Conservation (phyloP, 2,329 filamentous ascomycete genomes). For the Colletotrichum theobromicola region DNA sequence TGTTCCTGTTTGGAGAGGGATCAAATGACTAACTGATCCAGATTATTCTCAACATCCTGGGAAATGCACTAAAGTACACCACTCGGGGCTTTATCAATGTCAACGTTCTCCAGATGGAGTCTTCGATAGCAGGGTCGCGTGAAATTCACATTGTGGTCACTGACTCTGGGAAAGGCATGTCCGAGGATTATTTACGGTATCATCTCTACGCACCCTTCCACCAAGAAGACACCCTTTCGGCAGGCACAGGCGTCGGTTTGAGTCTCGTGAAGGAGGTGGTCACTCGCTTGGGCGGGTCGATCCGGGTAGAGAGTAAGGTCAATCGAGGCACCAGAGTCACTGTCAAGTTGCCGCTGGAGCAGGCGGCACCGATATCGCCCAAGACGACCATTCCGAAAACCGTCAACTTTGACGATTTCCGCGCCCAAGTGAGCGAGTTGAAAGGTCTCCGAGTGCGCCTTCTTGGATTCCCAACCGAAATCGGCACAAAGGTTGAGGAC, state of each 20-base stretch:
- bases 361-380: neutral
- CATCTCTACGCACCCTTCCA: conserved; percentile 67
- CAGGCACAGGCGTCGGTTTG: conserved; percentile 69
- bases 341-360: conserved; percentile 35
- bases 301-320: conserved; percentile 57
- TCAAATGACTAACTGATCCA: conserved; percentile 28
- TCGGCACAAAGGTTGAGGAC: neutral
- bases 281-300: conserved; percentile 60
- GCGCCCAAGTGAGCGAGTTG: conserved; percentile 31
- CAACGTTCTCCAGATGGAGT: conserved; percentile 25
- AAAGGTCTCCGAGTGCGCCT: conserved; percentile 33
- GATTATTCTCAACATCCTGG: conserved; percentile 68
- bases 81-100: conserved; percentile 34
- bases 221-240: conserved; percentile 65
- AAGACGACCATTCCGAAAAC: neutral
- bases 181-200: conserved; percentile 63
- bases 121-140: neutral
- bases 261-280: conserved; percentile 68
- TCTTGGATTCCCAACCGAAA: conserved; percentile 20
- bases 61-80: conserved; percentile 69
- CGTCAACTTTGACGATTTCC: conserved; percentile 31
- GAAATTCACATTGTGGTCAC: conserved; percentile 51
- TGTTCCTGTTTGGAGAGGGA: too few species aligned
- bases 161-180: conserved; percentile 72
- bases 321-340: conserved; percentile 41